These are phyloP conservation scores for Paramecium tetraurelia DNA, from an alignment of 73 alveolate genomes.

Conservation along the genomic window DNA sequence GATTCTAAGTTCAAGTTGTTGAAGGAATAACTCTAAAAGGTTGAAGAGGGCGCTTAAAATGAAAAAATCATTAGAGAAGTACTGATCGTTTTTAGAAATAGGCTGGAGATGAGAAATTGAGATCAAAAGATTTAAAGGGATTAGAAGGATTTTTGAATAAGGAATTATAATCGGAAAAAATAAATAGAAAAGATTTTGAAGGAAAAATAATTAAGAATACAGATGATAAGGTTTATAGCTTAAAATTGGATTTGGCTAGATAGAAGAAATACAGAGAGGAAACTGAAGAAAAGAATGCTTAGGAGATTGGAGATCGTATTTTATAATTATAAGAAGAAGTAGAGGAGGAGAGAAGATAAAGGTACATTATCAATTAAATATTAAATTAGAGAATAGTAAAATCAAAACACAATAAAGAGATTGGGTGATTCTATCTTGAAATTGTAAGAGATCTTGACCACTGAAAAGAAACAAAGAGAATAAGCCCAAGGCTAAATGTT, in stretches of 20 bases:
- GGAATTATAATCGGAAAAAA: slow-evolving; percentile 73
- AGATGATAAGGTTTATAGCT: slow-evolving; percentile 73
- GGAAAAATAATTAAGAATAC: slow-evolving; percentile 66
- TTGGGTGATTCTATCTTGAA: slow-evolving; percentile 72
- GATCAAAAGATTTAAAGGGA: slow-evolving; percentile 60
- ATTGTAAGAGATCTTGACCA: slow-evolving; percentile 67
- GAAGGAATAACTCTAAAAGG: slow-evolving; percentile 22
- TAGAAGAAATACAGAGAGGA: slow-evolving; percentile 80
- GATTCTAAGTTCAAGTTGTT: slow-evolving; percentile 30
- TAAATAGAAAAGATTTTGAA: slow-evolving; percentile 74
- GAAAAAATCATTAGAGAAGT: slow-evolving; percentile 43
- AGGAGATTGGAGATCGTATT: slow-evolving; percentile 49
- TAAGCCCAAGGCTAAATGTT: slow-evolving; percentile 68
- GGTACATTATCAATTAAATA: not conserved
- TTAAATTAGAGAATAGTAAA: slow-evolving; percentile 67
- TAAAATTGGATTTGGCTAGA: slow-evolving; percentile 76
- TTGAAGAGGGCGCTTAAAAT: not conserved
- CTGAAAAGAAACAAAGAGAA: slow-evolving; percentile 74
- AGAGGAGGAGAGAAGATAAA: slow-evolving; percentile 62
- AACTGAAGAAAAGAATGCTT: slow-evolving; percentile 49
- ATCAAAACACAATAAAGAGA: slow-evolving; percentile 52
- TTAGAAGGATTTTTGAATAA: slow-evolving; percentile 71
- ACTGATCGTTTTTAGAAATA: not conserved
- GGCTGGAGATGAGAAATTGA: slow-evolving; percentile 43
- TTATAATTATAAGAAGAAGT: slow-evolving; percentile 28